Base-by-base conservation (phyloP, 306 rosid genomes). In the Dalbergia cochinchinensis region DNA sequence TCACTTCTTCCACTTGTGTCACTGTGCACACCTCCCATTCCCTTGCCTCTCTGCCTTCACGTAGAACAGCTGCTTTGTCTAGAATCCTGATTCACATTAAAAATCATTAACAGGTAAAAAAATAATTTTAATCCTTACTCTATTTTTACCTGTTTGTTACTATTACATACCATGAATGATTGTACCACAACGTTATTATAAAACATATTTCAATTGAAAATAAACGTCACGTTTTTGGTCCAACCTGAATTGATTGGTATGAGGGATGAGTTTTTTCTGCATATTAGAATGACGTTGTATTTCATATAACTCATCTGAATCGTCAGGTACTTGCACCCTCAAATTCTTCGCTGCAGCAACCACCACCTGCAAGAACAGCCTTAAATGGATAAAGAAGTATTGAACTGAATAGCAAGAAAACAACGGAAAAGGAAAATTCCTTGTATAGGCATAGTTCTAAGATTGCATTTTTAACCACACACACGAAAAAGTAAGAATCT, bases 1-100 rank as follows among this genome's bases (percentile, higher is more conserved):
- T 90, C 77, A 82, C 87, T 82, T 90, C 90, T 76, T 87, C 90
- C 20, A 87, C 88, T 76, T 87, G 88, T 20, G 88, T 78, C 33
- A 82, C 85, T 0, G 76, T 86, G 77, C 91, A 90, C 0, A 87
- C 86, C 31, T 61, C 51, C 94, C 94, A 87, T 70, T 63, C 71
- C 31, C 31, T 78, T 71, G 78, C 77, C 37, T 41, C 78, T 11
- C 0, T 22, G 67, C 86, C 90, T 35, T 82, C 26, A 0, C 81
- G 70, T 20, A 82, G 63, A 71, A 88, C 50, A 0, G 94, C 91
- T 16, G 91, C 91, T 80, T 84, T 88, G 85, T 90, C 94, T 47
- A 88, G 89, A 13, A 84, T 34, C 71, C 89, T 89, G 71, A 48
- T 26, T 26, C 31, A 26, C 41, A 4, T 37, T 5, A 5, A 37